Conservation (phyloP, 768 basidiomycete species). For the Ramaria sp. region DNA sequence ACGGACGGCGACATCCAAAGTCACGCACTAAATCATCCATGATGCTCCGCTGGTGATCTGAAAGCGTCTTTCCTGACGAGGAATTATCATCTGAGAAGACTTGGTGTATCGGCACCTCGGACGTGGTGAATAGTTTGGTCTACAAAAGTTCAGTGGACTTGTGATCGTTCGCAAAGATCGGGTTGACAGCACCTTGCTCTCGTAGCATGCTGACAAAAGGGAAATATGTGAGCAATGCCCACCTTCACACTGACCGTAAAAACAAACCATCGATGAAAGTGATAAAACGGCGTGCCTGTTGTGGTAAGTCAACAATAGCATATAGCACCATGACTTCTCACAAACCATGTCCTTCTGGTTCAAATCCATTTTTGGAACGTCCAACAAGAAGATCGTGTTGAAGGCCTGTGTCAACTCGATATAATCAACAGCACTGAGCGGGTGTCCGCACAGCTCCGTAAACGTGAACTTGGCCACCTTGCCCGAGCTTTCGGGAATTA, state of each 20-base stretch:
- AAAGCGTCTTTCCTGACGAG: constrained; percentile 31
- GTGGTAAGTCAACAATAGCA: not conserved
- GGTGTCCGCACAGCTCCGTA: constrained; percentile 74
- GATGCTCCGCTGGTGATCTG: constrained; percentile 82
- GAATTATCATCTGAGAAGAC: constrained; percentile 70
- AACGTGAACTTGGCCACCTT: constrained; percentile 83
- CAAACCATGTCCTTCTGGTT: constrained; percentile 75
- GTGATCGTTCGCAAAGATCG: too few species aligned
- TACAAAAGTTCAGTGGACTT: constrained; percentile 18
- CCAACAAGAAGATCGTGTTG: constrained; percentile 75
- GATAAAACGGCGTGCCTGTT: constrained; percentile 89
- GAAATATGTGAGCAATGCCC: not conserved
- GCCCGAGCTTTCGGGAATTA: constrained; percentile 69
- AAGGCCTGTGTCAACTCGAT: constrained; percentile 86
- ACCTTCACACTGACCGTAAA: not conserved
- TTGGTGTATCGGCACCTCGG: constrained; percentile 83
- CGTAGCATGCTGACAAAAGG: constrained; percentile 63
- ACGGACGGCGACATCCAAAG: constrained; percentile 6
- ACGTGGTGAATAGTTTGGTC: constrained; percentile 88
- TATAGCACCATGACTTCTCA: not conserved
- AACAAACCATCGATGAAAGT: constrained; percentile 86
- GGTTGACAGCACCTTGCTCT: constrained; percentile 53
- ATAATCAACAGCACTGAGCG: constrained; percentile 92
- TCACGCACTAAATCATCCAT: constrained; percentile 87
- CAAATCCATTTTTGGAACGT: constrained; percentile 83